Percentiles rank a stretch among this genome's conserved stretches.
Evolutionary conservation across 257 asterid genomes (phyloP).

Genomic region (Solanum tarijense): DNA sequence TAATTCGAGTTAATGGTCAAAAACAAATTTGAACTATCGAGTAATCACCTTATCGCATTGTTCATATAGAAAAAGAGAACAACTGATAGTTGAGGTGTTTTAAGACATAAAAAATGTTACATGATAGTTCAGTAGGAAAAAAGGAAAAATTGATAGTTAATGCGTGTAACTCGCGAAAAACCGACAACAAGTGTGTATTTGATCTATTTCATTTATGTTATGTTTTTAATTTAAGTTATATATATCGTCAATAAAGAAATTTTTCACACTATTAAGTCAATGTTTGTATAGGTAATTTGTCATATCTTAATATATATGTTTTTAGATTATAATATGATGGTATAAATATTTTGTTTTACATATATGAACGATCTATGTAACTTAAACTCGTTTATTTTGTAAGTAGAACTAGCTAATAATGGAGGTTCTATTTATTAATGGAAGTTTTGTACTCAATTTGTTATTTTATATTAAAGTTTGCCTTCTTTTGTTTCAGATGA

Average conservation of each 20-base stretch:
- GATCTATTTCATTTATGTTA: neutral
- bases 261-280: neutral
- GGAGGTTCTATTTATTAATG: neutral
- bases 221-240: slow-evolving; percentile 3
- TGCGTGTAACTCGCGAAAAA: accelerated
- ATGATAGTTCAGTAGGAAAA: neutral
- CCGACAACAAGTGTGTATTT: neutral
- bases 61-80: neutral
- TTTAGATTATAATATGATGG: too few relatives aligned
- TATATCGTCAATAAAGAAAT: neutral
- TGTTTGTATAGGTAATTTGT: neutral
- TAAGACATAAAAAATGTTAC: too few relatives aligned
- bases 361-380: neutral
- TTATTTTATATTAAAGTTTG: neutral
- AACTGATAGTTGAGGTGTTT: neutral
- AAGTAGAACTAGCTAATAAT: neutral
- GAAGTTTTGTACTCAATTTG: neutral
- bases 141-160: neutral
- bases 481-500: slow-evolving; percentile 17
- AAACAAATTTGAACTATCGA: neutral
- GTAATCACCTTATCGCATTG: neutral
- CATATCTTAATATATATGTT: too few relatives aligned
- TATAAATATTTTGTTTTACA: neutral
- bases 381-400: neutral
- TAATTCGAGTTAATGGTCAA: neutral